A percentile compares a stretch with the other conserved stretches of the same genome.
Evolutionary conservation across 2,329 filamentous ascomycete species (phyloP).

Genomic region (Pseudogymnoascus sp.): DNA sequence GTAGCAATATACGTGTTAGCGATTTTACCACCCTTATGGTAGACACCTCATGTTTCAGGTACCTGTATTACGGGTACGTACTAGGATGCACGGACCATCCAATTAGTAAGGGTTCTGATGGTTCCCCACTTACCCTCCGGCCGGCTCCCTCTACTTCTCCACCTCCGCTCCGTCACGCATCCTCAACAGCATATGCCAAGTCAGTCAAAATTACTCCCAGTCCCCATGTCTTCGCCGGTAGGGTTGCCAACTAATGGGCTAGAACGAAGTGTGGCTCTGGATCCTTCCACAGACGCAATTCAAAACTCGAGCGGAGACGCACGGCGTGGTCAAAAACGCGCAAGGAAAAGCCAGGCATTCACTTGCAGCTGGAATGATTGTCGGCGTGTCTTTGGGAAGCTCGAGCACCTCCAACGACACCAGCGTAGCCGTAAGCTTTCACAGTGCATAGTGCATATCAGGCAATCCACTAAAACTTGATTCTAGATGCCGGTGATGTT

Average conservation of each 20-base stretch:
- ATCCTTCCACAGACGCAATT: background rate
- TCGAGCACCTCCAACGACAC: conserved; percentile 17
- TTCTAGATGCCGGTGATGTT: conserved; percentile 15
- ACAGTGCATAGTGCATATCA: background rate
- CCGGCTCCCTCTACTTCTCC: background rate
- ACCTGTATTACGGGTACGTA: too few relatives aligned
- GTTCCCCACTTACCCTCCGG: background rate
- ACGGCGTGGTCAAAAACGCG: background rate
- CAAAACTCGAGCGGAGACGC: background rate
- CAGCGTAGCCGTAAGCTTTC: conserved; percentile 15
- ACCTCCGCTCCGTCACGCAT: background rate
- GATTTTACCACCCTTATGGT: too few relatives aligned
- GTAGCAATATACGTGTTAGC: too few relatives aligned
- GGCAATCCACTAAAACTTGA: background rate
- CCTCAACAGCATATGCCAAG: background rate
- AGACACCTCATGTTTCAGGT: too few relatives aligned
- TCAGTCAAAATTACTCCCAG: background rate
- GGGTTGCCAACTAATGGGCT: background rate
- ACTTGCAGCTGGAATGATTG: conserved; percentile 15
- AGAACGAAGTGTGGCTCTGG: background rate
- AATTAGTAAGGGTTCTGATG: background rate
- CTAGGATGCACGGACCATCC: background rate
- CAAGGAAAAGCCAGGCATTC: conserved; percentile 9
- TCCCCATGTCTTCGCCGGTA: conserved; percentile 8
- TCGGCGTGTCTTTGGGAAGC: conserved; percentile 14